Percentiles rank a stretch among this genome's conserved stretches.
These are phyloP conservation scores for Camelina hispida DNA, from an alignment of 345 rosid species.

Conservation along the genomic window DNA sequence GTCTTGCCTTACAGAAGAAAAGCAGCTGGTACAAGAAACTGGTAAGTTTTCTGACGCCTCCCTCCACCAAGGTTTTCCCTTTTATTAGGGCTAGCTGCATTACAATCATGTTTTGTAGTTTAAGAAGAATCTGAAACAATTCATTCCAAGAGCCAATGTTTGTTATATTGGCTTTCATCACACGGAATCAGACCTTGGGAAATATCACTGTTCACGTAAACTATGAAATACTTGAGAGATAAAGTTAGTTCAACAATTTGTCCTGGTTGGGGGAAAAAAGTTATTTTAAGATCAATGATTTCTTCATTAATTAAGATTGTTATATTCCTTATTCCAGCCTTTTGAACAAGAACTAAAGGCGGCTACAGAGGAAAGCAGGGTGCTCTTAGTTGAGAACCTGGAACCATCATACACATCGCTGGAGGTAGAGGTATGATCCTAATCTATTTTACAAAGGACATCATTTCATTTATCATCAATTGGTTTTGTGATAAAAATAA, in stretches of 20 bases:
- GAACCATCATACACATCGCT: conserved; percentile 60
- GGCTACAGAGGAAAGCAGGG: conserved; percentile 46
- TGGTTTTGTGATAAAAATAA: neutral
- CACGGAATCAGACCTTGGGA: conserved; percentile 10
- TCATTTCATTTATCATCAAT: neutral
- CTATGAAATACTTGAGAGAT: neutral
- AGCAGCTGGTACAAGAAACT: conserved; percentile 50
- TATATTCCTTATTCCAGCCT: conserved; percentile 47
- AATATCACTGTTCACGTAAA: neutral
- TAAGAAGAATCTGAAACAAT: conserved; percentile 15
- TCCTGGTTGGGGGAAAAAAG: neutral
- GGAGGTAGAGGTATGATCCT: conserved; percentile 60
- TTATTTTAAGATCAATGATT: neutral
- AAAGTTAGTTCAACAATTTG: conserved; percentile 8
- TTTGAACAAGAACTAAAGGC: conserved; percentile 51
- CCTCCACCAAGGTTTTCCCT: conserved; percentile 9
- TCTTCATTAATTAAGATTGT: conserved; percentile 2
- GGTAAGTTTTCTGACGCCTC: conserved; percentile 46
- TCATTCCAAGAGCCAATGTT: conserved; percentile 19
- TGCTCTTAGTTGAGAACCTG: conserved; percentile 58
- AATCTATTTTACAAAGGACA: neutral
- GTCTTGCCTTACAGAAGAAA: conserved; percentile 48
- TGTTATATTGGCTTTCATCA: conserved; percentile 11
- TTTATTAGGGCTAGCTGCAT: conserved; percentile 17
- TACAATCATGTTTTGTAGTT: conserved; percentile 11